phyloP scores from a whole-genome alignment of 192 early-diverging fungal species.

The Oehlia diaphana region DNA sequence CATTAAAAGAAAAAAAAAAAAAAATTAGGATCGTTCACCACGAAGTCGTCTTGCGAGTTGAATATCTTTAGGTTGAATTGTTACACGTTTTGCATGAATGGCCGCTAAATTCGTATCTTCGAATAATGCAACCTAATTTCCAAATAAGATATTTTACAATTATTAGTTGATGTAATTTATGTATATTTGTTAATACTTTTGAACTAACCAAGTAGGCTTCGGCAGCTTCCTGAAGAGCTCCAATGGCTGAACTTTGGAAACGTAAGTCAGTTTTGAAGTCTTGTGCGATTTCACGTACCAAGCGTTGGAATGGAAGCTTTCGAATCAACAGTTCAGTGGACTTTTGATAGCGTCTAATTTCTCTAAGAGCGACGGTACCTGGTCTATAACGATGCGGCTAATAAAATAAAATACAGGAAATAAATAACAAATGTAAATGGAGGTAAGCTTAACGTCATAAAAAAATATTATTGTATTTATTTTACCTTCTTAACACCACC shows the following conservation, averaged over 20 bases:
- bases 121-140: constrained; percentile 66
- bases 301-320: constrained; percentile 92
- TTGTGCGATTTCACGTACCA: constrained; percentile 99
- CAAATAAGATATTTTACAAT: neutral
- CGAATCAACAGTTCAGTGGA: constrained; percentile 93
- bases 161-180: neutral
- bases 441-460: neutral
- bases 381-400: constrained; percentile 81
- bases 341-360: constrained; percentile 95
- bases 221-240: constrained; percentile 97
- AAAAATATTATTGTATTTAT: neutral
- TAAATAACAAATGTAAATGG: neutral
- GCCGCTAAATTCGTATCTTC: constrained; percentile 99
- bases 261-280: constrained; percentile 99
- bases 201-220: constrained; percentile 85
- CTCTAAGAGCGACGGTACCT: constrained; percentile 88
- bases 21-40: constrained; percentile 80
- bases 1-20: neutral
- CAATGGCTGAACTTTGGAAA: constrained; percentile 99
- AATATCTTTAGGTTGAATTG: constrained; percentile 99
- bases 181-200: no score
- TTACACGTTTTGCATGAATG: constrained; percentile 99
- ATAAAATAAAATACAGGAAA: neutral
- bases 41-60: constrained; percentile 97
- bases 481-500: constrained; percentile 88